A percentile compares a stretch with the other conserved stretches of the same genome.
Conservation (phyloP, 371 early-diverging fungal genomes). For the Syncephalastrum monosporum region DNA sequence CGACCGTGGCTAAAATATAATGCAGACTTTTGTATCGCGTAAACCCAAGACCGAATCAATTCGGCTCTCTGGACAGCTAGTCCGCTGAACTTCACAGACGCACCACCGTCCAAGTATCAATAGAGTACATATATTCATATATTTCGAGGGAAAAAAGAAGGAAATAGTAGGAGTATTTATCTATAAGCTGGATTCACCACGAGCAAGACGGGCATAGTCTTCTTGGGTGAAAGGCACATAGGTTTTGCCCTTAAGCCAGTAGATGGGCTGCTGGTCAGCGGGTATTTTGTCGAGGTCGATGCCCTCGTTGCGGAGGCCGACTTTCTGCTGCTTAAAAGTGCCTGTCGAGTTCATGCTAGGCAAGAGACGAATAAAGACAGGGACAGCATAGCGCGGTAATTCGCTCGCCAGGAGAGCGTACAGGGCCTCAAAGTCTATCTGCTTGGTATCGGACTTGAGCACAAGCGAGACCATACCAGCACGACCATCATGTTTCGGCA, state of each 20-base stretch:
- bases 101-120: too few species aligned
- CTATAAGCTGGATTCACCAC: too few species aligned
- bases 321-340: slow-evolving; percentile 58
- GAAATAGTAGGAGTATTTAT: too few species aligned
- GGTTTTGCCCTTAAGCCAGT: slow-evolving; percentile 43
- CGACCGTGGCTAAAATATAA: background rate
- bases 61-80: too few species aligned
- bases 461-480: slow-evolving; percentile 22
- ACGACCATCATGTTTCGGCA: slow-evolving; percentile 58
- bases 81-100: too few species aligned
- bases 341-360: slow-evolving; percentile 48
- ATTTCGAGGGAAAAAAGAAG: too few species aligned
- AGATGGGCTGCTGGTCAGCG: slow-evolving; percentile 36
- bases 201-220: slow-evolving; percentile 12
- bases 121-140: too few species aligned
- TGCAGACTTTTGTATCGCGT: slow-evolving; percentile 36
- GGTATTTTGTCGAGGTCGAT: slow-evolving; percentile 32
- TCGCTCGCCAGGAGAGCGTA: slow-evolving; percentile 28
- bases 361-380: slow-evolving; percentile 55
- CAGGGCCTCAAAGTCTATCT: slow-evolving; percentile 35
- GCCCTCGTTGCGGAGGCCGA: slow-evolving; percentile 43
- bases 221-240: slow-evolving; percentile 48
- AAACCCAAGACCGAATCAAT: slow-evolving; percentile 14
- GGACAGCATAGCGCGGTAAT: slow-evolving; percentile 62
- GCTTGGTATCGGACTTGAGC: too few species aligned